These are phyloP conservation scores for Quercus agrifolia DNA, from an alignment of 306 rosid species.

Conservation along the genomic window DNA sequence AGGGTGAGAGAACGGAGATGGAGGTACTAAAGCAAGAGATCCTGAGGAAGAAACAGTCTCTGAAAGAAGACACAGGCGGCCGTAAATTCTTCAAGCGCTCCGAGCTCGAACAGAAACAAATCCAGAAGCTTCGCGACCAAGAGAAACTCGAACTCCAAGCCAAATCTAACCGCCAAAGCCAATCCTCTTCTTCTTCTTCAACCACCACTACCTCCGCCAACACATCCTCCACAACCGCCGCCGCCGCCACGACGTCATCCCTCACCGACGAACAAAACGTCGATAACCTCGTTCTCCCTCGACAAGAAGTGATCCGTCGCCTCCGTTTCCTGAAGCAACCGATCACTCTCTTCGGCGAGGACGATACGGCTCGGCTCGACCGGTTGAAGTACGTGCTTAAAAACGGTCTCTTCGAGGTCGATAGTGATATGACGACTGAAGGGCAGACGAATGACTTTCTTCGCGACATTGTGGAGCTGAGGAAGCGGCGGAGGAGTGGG, in stretches of 20 bases:
- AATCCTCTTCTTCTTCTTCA: constrained; percentile 33
- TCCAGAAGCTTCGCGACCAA: constrained; percentile 86
- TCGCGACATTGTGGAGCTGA: constrained; percentile 83
- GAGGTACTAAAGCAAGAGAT: constrained; percentile 83
- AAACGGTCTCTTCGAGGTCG: constrained; percentile 83
- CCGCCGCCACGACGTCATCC: constrained; percentile 33
- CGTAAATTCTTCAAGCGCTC: constrained; percentile 84
- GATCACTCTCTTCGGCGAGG: constrained; percentile 89
- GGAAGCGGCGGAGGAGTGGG: constrained; percentile 83
- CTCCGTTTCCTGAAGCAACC: constrained; percentile 95
- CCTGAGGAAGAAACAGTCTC: constrained; percentile 70
- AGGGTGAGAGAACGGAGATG: constrained; percentile 46
- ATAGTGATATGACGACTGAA: constrained; percentile 93
- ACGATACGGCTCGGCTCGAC: constrained; percentile 78
- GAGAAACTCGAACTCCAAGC: constrained; percentile 90
- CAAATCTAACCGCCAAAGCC: constrained; percentile 57
- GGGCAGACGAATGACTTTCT: constrained; percentile 96
- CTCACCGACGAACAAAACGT: constrained; percentile 67
- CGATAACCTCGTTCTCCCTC: constrained; percentile 80
- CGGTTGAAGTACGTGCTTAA: constrained; percentile 80
- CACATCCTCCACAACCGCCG: constrained; percentile 24
- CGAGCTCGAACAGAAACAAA: constrained; percentile 77
- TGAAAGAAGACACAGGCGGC: constrained; percentile 80
- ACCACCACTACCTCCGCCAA: constrained; percentile 22
- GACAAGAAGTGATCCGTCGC: constrained; percentile 80